phyloP scores from a whole-genome alignment of 2,329 filamentous ascomycete species.

The Colletotrichum zoysiae region DNA sequence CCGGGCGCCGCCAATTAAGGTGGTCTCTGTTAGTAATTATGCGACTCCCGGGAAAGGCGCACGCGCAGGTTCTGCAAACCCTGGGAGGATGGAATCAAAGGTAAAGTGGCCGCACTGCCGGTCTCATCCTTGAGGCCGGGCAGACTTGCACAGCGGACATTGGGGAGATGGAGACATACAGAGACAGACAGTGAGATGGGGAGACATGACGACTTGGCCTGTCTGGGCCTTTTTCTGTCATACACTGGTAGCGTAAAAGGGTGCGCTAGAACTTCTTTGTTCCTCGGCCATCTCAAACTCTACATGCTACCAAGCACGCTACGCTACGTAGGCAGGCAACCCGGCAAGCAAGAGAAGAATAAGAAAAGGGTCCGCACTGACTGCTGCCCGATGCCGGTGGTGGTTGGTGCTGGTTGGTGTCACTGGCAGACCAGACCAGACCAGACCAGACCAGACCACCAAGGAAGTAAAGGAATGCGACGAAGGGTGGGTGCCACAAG shows the following conservation, averaged over 20 bases:
- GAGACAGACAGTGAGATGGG: no score
- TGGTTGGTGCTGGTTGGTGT: background rate
- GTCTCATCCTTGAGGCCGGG: background rate
- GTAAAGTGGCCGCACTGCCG: background rate
- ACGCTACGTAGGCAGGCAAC: background rate
- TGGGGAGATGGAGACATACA: background rate
- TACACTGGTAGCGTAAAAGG: slow-evolving; percentile 4
- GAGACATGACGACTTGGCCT: background rate
- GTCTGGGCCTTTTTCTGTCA: background rate
- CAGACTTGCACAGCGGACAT: no score
- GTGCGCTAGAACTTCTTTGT: slow-evolving; percentile 25
- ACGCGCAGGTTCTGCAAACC: slow-evolving; percentile 4
- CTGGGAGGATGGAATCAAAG: background rate
- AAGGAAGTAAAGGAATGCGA: slow-evolving; percentile 14
- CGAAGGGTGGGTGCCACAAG: background rate
- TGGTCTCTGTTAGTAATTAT: slow-evolving; percentile 35
- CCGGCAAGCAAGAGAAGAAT: slow-evolving; percentile 1
- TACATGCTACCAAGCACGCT: background rate
- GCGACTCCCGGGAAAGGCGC: slow-evolving; percentile 13
- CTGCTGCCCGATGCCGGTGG: background rate
- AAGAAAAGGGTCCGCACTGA: background rate
- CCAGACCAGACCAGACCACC: background rate
- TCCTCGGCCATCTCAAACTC: slow-evolving; percentile 26
- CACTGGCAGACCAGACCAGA: background rate
- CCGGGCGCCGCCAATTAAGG: slow-evolving; percentile 22